Conservation (phyloP, 2,329 filamentous ascomycete genomes). For the Zymoseptoria pseudotritici region DNA sequence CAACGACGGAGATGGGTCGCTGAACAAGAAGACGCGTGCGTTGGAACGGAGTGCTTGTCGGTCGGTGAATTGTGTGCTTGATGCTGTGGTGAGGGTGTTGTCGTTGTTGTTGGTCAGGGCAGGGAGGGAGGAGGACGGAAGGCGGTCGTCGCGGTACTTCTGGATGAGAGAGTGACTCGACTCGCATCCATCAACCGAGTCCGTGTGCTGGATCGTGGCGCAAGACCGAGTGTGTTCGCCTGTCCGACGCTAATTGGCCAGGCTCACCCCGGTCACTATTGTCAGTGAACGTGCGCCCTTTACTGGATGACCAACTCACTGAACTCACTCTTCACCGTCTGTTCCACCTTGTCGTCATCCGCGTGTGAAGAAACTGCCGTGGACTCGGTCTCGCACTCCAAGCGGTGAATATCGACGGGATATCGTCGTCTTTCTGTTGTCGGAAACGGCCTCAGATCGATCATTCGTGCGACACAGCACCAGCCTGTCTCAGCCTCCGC, state of each 20-base stretch:
- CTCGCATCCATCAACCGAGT: background rate
- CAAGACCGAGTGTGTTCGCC: background rate
- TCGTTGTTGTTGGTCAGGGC: too few relatives aligned
- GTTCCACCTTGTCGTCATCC: background rate
- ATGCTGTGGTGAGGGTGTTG: background rate
- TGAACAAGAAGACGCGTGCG: background rate
- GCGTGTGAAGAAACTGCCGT: background rate
- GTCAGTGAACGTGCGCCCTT: background rate
- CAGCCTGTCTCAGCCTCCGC: background rate
- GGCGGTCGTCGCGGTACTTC: background rate
- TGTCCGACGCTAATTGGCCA: background rate
- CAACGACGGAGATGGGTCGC: background rate
- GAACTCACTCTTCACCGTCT: too few relatives aligned
- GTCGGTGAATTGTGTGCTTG: background rate
- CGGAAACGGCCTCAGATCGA: background rate
- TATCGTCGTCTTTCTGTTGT: background rate
- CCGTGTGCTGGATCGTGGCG: background rate
- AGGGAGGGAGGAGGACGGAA: background rate
- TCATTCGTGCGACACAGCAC: background rate
- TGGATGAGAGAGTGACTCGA: background rate
- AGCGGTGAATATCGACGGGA: background rate
- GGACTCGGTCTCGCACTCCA: background rate
- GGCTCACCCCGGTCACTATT: background rate
- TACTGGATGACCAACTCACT: background rate
- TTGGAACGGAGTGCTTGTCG: background rate